Evolutionary conservation across 2,329 filamentous ascomycete genomes (phyloP).

Genomic region (Dothistroma septosporum): DNA sequence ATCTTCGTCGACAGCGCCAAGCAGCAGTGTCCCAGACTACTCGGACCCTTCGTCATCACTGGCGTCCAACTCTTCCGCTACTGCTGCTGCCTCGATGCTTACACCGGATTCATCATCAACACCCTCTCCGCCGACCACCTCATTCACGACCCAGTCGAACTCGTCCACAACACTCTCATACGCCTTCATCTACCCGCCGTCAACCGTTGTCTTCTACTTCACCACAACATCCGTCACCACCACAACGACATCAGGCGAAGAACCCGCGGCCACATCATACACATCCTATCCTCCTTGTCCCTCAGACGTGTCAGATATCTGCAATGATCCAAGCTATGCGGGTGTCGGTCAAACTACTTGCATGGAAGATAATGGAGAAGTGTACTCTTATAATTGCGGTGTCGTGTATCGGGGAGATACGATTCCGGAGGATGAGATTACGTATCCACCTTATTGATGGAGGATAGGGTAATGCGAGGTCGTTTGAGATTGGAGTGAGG

Average conservation of each 20-base stretch:
- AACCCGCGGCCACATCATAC: not conserved
- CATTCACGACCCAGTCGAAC: not conserved
- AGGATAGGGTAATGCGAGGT: not conserved
- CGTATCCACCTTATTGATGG: not conserved
- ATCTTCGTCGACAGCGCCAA: not conserved
- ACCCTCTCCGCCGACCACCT: not conserved
- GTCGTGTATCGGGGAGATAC: not conserved
- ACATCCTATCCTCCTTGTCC: not conserved
- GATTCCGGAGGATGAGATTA: not conserved
- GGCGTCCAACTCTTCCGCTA: not conserved
- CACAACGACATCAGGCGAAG: not conserved
- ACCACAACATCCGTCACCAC: not conserved
- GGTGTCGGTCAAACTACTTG: not conserved
- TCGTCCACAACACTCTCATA: not conserved
- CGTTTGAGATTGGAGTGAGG: too few relatives aligned
- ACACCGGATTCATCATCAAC: not conserved
- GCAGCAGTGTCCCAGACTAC: not conserved
- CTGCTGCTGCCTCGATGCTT: not conserved
- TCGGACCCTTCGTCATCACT: not conserved
- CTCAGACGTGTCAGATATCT: not conserved
- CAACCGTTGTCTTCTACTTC: not conserved
- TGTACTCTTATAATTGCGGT: constrained; percentile 1
- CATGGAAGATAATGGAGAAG: not conserved
- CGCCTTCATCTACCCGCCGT: not conserved
- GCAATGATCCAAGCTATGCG: not conserved